These are phyloP conservation scores for Pythium vanterpoolii DNA, from an alignment of 352 stramenopile genomes.

Conservation along the genomic window DNA sequence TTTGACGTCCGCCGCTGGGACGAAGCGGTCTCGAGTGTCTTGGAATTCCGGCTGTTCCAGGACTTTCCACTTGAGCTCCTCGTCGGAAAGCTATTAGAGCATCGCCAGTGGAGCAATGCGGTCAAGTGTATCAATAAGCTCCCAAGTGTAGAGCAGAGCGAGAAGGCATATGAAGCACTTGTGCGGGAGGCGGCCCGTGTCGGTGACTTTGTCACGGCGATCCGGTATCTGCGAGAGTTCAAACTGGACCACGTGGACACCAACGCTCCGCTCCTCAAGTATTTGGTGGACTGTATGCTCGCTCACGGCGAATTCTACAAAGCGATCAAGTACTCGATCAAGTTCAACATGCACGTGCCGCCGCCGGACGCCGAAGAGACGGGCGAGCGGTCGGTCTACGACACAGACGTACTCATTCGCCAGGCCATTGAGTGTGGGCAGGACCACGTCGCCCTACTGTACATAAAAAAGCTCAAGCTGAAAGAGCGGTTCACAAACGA, in stretches of 20 bases:
- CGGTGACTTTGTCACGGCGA: constrained; percentile 66
- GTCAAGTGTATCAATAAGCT: constrained; percentile 85
- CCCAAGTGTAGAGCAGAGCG: constrained; percentile 37
- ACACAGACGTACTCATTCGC: constrained; percentile 47
- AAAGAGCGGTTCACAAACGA: constrained; percentile 54
- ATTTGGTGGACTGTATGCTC: constrained; percentile 68
- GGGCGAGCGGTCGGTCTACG: constrained; percentile 39
- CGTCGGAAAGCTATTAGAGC: constrained; percentile 59
- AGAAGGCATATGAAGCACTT: constrained; percentile 42
- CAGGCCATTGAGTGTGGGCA: constrained; percentile 59
- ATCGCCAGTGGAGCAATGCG: constrained; percentile 62
- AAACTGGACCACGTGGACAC: constrained; percentile 54
- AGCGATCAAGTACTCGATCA: constrained; percentile 86
- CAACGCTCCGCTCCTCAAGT: constrained; percentile 40
- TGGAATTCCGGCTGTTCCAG: constrained; percentile 67
- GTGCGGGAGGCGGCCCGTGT: constrained; percentile 53
- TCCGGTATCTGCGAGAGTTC: constrained; percentile 75
- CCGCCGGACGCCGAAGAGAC: constrained; percentile 32
- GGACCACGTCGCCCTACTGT: constrained; percentile 68
- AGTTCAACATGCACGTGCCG: constrained; percentile 52
- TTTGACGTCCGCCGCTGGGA: constrained; percentile 65
- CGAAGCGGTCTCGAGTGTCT: constrained; percentile 67
- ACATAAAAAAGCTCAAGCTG: constrained; percentile 81
- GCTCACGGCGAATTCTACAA: constrained; percentile 80
- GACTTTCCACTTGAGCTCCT: constrained; percentile 70